Evolutionary conservation across 2,329 filamentous ascomycete genomes (phyloP), one percentile per base, ranked within the genome.

Genomic region (Waltergamsia citrina): DNA sequence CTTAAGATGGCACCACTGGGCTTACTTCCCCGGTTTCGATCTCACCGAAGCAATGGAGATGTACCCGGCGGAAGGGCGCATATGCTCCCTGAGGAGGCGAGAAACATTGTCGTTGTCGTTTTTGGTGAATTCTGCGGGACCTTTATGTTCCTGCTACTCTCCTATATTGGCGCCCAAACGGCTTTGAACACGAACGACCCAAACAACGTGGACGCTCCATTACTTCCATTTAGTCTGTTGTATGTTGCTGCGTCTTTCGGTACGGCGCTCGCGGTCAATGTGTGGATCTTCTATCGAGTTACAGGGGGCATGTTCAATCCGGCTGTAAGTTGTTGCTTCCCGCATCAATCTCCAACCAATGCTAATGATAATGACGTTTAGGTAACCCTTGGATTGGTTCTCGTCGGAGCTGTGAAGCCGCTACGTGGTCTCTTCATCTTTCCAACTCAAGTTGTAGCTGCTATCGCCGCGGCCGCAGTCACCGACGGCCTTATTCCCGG

Each of bases 371-470:
- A 17, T 34, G 18, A 27, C 16, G 7, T 17, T 22, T 26, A 66
- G 62, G 59, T 67, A n/a, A 77, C 77, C 0, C 52, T 81, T 1
- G 74, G 67, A 2, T 65, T 81, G 15, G 63, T 67, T n/a, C 57
- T 80, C 4, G 67, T 72, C 32, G 72, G 74, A 3, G 71, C 68
- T 5, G 59, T 81, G 28, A 60, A 60, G n/a, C 60, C 65, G 12
- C 16, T 71, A 2, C 69, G 75, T 5, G 70, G 63, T 5, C 40
- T 63, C 2, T 44, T 73, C 4, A 56, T 78, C 27, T 59, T 76
- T 29, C 47, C 63, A 4, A 63, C 69, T 2, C 75, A 81, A 47
- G 43, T 81, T 6, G 41, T 71, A 1, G 75, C 53, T 5, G 66
- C 65, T 3, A 74, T 80, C 36, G 62, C 65, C 2, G 67, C 75